These are phyloP conservation scores for Didymellaceae sp. DNA, from an alignment of 2,329 filamentous ascomycete species.

Conservation along the genomic window DNA sequence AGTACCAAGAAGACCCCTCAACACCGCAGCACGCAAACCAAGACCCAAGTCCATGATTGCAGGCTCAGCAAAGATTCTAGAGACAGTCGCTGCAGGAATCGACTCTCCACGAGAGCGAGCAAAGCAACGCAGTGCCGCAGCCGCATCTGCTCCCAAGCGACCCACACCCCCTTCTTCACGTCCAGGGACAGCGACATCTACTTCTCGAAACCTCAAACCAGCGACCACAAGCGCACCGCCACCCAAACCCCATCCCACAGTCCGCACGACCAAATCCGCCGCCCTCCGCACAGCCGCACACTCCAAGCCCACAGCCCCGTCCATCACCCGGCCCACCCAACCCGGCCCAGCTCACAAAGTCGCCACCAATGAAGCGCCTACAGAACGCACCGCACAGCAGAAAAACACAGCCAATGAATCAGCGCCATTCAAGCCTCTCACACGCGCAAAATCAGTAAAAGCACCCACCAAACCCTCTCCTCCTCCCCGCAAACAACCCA, in stretches of 20 bases:
- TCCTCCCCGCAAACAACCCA: not conserved
- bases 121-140: conserved; percentile 5
- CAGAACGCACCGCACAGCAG: too few species aligned
- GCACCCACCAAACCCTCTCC: conserved; percentile 3
- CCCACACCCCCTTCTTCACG: conserved; percentile 5
- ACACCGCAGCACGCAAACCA: conserved; percentile 8
- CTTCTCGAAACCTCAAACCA: not conserved
- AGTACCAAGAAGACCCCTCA: not conserved
- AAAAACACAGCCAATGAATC: not conserved
- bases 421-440: not conserved
- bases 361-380: too few species aligned
- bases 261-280: conserved; percentile 1
- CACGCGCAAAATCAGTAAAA: not conserved
- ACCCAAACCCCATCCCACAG: not conserved
- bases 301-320: not conserved
- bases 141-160: not conserved
- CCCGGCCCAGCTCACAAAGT: too few species aligned
- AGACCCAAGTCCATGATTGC: conserved; percentile 16
- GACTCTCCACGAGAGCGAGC: conserved; percentile 11
- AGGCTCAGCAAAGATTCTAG: conserved; percentile 6
- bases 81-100: conserved; percentile 5
- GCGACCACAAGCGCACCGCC: not conserved
- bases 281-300: not conserved
- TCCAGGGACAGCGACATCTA: not conserved
- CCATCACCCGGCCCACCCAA: conserved; percentile 12